Base-by-base conservation (phyloP, 306 rosid genomes). In the Coriaria nepalensis region DNA sequence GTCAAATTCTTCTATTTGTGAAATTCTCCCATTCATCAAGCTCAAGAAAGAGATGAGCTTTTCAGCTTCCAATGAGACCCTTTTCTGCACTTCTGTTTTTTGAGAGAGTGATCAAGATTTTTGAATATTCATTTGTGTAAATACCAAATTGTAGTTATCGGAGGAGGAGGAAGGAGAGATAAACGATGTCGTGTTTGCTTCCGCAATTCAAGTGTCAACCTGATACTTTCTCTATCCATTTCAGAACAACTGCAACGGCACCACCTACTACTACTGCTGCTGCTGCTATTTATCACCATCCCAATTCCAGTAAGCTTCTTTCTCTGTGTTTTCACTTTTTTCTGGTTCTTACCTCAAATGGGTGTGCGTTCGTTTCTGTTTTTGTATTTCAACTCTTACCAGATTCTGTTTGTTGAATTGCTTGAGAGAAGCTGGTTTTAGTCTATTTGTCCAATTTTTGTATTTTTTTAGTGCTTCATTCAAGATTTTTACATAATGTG, bases 171-270 rank as follows among this genome's bases (percentile, higher is more conserved):
- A 54, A 33, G 37, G 29, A 33, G 33, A 48, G 9, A 33, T 34
- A 43, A 58, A 63, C 64, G 60, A 83, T 83, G 94, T 83, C 90
- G 42, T 84, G 86, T 71, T 72, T 84, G 49, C 71, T 80, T 70
- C 86, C 94, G 0, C 92, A 77, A 59, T 77, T 84, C 70, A 84
- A 75, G 57, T 77, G 80, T 53, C 73, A 71, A 32, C 82, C 79
- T 0, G 80, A 76, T 56, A 55, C 78, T 46, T 77, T 71, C 68
- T 53, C 64, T 34, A 55, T 53, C 55, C 78, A 57, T 40, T 69
- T 83, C 72, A 59, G 78, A 71, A 60, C 45, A 39, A 32, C 54
- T 6, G 44, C 35, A 6, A 43, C 13, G 29, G 29, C 29, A 45
- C 33, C 60, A 10, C 10, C 47, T 43, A 33, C 59, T 3, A 10